These are phyloP conservation scores for Suhomyces sp. DNA, from an alignment of 805 yeast species.

Conservation along the genomic window DNA sequence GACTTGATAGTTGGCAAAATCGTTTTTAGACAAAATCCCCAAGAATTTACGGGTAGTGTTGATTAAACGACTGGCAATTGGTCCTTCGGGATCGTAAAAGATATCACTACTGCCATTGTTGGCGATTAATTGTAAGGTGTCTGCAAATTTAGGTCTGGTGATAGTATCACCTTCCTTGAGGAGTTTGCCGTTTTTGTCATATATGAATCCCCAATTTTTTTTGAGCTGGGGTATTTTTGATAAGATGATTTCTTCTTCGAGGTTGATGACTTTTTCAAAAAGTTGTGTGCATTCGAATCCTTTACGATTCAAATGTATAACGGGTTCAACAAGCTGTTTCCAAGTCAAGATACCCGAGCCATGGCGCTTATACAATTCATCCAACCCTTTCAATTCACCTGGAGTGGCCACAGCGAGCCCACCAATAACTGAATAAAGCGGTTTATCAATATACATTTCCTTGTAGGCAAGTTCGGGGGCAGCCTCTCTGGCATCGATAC, in stretches of 20 bases:
- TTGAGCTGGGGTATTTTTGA: constrained; percentile 24
- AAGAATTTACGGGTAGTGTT: constrained; percentile 50
- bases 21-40: constrained; percentile 67
- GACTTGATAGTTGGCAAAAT: constrained; percentile 62
- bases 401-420: constrained; percentile 91
- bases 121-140: constrained; percentile 68
- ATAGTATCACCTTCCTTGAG: constrained; percentile 59
- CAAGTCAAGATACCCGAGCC: constrained; percentile 74
- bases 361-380: constrained; percentile 54
- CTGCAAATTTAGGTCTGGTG: constrained; percentile 59
- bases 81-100: constrained; percentile 82
- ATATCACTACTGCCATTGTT: constrained; percentile 71
- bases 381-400: constrained; percentile 87
- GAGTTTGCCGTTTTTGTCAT: constrained; percentile 22
- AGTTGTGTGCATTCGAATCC: constrained; percentile 54
- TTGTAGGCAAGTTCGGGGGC: constrained; percentile 68
- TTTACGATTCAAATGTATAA: constrained; percentile 56
- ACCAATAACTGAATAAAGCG: constrained; percentile 60
- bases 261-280: constrained; percentile 35
- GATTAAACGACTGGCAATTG: constrained; percentile 63
- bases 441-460: constrained; percentile 60
- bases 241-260: constrained; percentile 27
- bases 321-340: constrained; percentile 74
- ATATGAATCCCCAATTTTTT: constrained; percentile 59
- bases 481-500: constrained; percentile 85